phyloP scores from a whole-genome alignment of 2,329 filamentous ascomycete genomes.

The Graphiopsis chlorocephala region DNA sequence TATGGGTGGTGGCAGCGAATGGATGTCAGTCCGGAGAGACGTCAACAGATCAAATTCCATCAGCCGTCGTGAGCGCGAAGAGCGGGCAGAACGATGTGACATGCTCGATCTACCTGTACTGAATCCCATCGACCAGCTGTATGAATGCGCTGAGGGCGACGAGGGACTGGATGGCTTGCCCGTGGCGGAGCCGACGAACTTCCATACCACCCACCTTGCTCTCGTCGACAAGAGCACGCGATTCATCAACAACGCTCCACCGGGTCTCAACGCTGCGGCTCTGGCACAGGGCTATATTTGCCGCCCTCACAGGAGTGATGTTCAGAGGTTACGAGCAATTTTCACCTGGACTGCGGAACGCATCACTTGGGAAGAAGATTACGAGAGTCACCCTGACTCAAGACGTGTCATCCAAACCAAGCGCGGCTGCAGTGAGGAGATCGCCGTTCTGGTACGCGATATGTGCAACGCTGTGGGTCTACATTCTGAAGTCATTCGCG shows the following conservation, averaged over 20 bases:
- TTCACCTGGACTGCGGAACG: conserved; percentile 98
- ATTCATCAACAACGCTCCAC: conserved; percentile 75
- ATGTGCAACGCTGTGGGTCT: conserved; percentile 92
- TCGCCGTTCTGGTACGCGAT: conserved; percentile 81
- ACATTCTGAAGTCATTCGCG: conserved; percentile 80
- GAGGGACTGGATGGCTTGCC: conserved; percentile 83
- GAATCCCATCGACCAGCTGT: conserved; percentile 84
- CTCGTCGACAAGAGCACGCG: conserved; percentile 95
- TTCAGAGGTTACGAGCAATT: conserved; percentile 87
- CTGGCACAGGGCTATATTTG: conserved; percentile 91
- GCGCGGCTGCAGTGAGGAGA: conserved; percentile 83
- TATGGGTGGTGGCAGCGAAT: conserved; percentile 66
- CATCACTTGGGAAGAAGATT: conserved; percentile 92
- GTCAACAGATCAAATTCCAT: conserved; percentile 93
- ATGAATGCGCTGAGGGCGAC: conserved; percentile 81
- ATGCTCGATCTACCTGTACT: conserved; percentile 91
- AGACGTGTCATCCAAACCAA: conserved; percentile 79
- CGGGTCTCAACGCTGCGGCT: conserved; percentile 75
- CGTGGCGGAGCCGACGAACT: conserved; percentile 79
- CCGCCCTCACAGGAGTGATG: conserved; percentile 88
- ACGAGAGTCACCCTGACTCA: conserved; percentile 80
- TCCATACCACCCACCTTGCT: conserved; percentile 65
- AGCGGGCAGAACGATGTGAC: conserved; percentile 83
- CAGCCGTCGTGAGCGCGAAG: conserved; percentile 80
- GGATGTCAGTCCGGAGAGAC: conserved; percentile 96